phyloP scores from a whole-genome alignment of 805 yeast species.

The Saturnispora dispora region DNA sequence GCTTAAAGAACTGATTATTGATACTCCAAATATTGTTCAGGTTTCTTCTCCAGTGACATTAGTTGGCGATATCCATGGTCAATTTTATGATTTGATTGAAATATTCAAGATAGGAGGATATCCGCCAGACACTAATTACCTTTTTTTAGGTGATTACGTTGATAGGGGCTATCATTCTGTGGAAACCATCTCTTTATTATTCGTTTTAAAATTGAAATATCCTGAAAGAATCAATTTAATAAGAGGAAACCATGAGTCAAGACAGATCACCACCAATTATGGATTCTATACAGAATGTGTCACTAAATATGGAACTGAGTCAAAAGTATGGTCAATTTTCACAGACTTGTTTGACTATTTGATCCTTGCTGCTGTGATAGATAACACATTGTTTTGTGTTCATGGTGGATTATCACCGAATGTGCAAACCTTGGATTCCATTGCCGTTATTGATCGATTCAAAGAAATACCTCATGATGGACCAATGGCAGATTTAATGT shows the following conservation, averaged over 20 bases:
- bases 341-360: constrained; percentile 91
- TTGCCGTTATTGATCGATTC: constrained; percentile 81
- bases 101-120: constrained; percentile 90
- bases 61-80: constrained; percentile 97
- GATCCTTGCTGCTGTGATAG: constrained; percentile 82
- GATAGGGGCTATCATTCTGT: constrained; percentile 92
- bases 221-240: constrained; percentile 76
- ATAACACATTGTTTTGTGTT: constrained; percentile 82
- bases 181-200: constrained; percentile 79
- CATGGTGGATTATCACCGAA: constrained; percentile 97
- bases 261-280: constrained; percentile 94
- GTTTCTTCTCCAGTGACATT: constrained; percentile 83
- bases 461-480: constrained; percentile 98
- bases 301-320: constrained; percentile 69
- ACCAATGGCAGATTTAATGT: constrained; percentile 97
- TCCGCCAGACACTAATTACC: constrained; percentile 87
- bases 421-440: constrained; percentile 88
- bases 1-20: constrained; percentile 68
- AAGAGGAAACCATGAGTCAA: constrained; percentile 92
- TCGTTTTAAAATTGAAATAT: constrained; percentile 77
- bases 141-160: constrained; percentile 92
- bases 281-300: constrained; percentile 95
- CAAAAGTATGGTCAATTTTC: constrained; percentile 76
- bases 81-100: constrained; percentile 86
- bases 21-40: constrained; percentile 81